These are phyloP conservation scores for Hydnum rufescens DNA, from an alignment of 768 basidiomycete genomes.

Conservation along the genomic window DNA sequence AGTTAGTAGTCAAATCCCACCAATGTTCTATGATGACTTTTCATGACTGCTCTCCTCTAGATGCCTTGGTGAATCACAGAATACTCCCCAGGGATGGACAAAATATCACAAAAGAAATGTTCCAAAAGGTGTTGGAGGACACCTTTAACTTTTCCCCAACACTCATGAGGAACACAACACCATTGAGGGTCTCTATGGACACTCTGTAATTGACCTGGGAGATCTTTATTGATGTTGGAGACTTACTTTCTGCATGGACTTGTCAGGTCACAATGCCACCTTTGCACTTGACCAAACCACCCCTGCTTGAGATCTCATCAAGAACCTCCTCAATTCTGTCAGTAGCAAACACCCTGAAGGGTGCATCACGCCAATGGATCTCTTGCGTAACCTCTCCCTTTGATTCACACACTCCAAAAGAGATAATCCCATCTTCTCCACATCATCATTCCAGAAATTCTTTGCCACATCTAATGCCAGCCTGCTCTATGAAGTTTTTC, in stretches of 20 bases:
- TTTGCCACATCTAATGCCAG: constrained; percentile 28
- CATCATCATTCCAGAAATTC: constrained; percentile 31
- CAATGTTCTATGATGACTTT: background rate
- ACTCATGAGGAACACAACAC: background rate
- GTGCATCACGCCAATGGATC: constrained; percentile 35
- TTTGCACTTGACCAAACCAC: constrained; percentile 33
- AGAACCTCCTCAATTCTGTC: constrained; percentile 14
- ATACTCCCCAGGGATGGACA: constrained; percentile 44
- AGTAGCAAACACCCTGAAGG: constrained; percentile 37
- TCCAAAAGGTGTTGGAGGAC: constrained; percentile 13
- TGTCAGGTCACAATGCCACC: constrained; percentile 32
- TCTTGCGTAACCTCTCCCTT: constrained; percentile 35
- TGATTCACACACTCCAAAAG: constrained; percentile 37
- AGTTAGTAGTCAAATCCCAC: background rate
- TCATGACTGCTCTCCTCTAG: constrained; percentile 20
- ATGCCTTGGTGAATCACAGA: constrained; percentile 65
- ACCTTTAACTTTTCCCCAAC: constrained; percentile 11
- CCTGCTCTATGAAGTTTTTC: constrained; percentile 41
- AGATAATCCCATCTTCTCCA: constrained; percentile 33
- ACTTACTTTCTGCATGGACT: background rate
- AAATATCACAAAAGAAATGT: constrained; percentile 40
- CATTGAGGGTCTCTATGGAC: constrained; percentile 4
- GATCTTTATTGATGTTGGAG: background rate
- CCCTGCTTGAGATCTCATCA: constrained; percentile 32
- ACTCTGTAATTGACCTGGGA: constrained; percentile 4